Evolutionary conservation across 768 basidiomycete species (phyloP).

Genomic region (Boletus sensibilis): DNA sequence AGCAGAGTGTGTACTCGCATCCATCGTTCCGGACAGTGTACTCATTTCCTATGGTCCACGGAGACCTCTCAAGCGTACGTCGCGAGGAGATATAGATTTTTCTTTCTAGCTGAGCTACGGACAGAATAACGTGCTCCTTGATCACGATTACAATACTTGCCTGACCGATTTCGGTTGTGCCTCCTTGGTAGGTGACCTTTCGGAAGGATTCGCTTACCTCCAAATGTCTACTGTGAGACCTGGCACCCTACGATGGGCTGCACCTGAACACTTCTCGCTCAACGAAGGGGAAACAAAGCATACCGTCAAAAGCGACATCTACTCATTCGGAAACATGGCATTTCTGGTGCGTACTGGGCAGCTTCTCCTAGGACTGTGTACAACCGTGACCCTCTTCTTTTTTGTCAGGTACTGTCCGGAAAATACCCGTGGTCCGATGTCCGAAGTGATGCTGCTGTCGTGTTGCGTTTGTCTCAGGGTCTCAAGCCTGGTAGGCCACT

Average conservation of each 20-base stretch:
- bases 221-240: neutral
- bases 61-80: slow-evolving; percentile 6
- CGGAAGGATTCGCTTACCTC: slow-evolving; percentile 1
- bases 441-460: neutral
- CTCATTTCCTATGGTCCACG: slow-evolving; percentile 11
- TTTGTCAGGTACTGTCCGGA: neutral
- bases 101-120: too few species aligned
- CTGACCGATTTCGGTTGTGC: slow-evolving; percentile 12
- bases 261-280: slow-evolving; percentile 6
- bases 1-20: neutral
- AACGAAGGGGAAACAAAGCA: neutral
- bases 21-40: neutral
- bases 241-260: slow-evolving; percentile 11
- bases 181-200: slow-evolving; percentile 5
- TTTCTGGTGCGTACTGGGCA: neutral
- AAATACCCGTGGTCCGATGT: neutral
- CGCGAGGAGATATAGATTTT: neutral
- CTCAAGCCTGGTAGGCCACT: neutral
- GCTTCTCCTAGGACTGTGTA: neutral
- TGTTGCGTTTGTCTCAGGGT: neutral
- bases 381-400: neutral
- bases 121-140: slow-evolving; percentile 13
- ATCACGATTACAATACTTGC: slow-evolving; percentile 4
- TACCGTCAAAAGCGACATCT: slow-evolving; percentile 9
- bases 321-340: slow-evolving; percentile 7